phyloP scores from a whole-genome alignment of 495 filamentous ascomycete genomes.

The Penicillium pancosmium region DNA sequence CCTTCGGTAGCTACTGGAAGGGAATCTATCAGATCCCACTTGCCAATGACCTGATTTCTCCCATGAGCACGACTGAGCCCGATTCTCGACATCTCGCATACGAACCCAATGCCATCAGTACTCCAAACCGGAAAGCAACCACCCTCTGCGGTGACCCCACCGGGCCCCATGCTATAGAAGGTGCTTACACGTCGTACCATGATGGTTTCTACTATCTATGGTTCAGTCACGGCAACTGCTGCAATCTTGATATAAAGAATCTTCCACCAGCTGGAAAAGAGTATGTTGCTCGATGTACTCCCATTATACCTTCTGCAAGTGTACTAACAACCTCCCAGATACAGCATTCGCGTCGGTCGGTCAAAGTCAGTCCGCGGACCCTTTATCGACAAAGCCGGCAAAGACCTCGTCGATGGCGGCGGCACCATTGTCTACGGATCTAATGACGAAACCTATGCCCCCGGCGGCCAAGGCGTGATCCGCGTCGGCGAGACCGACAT shows the following conservation, averaged over 20 bases:
- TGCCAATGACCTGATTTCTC: slow-evolving; percentile 41
- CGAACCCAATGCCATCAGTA: slow-evolving; percentile 29
- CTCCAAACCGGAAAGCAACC: slow-evolving; percentile 28
- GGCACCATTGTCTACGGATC: slow-evolving; percentile 50
- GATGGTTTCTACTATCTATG: slow-evolving; percentile 70
- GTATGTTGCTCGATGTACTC: slow-evolving; percentile 41
- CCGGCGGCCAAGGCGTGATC: slow-evolving; percentile 48
- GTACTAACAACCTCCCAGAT: slow-evolving; percentile 29
- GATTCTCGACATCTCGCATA: slow-evolving; percentile 39
- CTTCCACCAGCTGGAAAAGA: slow-evolving; percentile 61
- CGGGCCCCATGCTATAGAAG: slow-evolving; percentile 45
- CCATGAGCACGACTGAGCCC: slow-evolving; percentile 25
- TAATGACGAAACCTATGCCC: slow-evolving; percentile 49
- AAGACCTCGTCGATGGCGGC: slow-evolving; percentile 43
- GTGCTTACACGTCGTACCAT: slow-evolving; percentile 57
- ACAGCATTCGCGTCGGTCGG: slow-evolving; percentile 50
- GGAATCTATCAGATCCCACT: slow-evolving; percentile 69
- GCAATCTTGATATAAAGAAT: slow-evolving; percentile 51
- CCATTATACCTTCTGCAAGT: not conserved
- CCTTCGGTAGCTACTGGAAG: slow-evolving; percentile 74
- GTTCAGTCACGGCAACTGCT: slow-evolving; percentile 71
- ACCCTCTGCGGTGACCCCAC: slow-evolving; percentile 39
- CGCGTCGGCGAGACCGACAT: slow-evolving; percentile 37
- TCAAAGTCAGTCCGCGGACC: slow-evolving; percentile 37
- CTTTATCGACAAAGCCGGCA: slow-evolving; percentile 43